Base-by-base conservation (phyloP, 2,329 filamentous ascomycete genomes). In the Fusarium temperatum region DNA sequence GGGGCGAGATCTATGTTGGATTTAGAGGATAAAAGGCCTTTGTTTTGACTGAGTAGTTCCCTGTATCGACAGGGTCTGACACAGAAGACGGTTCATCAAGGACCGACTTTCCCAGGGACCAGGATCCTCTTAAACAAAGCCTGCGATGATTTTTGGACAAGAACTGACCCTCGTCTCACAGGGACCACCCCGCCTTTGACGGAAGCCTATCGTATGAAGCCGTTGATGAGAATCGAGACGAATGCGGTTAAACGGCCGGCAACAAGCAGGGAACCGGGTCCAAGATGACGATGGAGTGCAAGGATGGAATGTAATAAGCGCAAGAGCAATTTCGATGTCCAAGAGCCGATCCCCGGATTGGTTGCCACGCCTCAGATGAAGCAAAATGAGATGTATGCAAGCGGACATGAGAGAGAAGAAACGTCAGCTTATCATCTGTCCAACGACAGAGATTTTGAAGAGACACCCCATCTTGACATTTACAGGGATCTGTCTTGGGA, bases 51-150 rank as follows among this genome's bases (percentile, higher is more conserved):
- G 68, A 62, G 57, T 58, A 63, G 44, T 71, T 66, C 67, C 72
- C 68, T 72, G 72, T 63, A 63, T 70, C 30, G 68, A 78, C 77
- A 78, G 77, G 74, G 77, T 78, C 77, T 78, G 77, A 78, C 70
- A 76, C 75, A 73, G 63, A 66, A 77, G 57, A 74, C 61, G 77
- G 75, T 77, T 78, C 77, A 78, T 70, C 68, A 71, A 51, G 63
- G 38, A 61, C 45, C 62, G 68, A 73, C 57, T 48, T 56, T 66
- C 65, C 57, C 61, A 70, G 76, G 74, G 74, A 63, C 73, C 61
- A 65, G 74, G 73, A 68, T 69, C 62, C 62, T 78, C 66, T 68
- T 74, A 57, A 67, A 60, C 42, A 53, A 70, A 65, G 35, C 47
- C 63, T 58, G 45, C 22, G 42, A 51, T 56, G 68, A 36, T 70